Evolutionary conservation across 164 flowering plant species (phyloP), one percentile per base, ranked within the genome.

Genomic region (Annona cherimola): DNA sequence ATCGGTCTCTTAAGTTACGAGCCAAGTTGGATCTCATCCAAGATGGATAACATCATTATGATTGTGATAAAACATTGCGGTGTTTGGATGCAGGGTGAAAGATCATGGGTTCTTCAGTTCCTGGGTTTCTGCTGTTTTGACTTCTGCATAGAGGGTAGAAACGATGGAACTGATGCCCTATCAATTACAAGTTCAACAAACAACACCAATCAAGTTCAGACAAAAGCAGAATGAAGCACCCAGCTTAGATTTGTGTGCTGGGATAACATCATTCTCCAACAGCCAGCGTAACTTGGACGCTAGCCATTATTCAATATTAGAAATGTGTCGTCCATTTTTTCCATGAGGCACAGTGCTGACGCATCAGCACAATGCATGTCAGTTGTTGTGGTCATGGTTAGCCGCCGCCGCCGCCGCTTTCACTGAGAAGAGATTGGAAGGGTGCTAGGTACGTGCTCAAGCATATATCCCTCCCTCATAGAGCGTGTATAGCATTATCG

Each of bases 51-150:
- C 7, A 61, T 61, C 7, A 26, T n/a, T 18, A 4, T 4, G 4
- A 65, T 50, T 69, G 62, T 12, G 20, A 42, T 59, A 14, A 16
- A 57, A 42, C 26, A 11, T 45, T 12, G 26, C 57, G 57, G 57
- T 50, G 35, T 74, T 26, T 45, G 35, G 66, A 14, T 76, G 66
- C 83, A 86, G 90, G 64, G 75, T 83, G 63, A 85, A 77, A 70
- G 85, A 79, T 66, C 71, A 81, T 71, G 83, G 85, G 50, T 66
- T 73, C 35, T 85, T 82, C 71, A 35, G 70, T 69, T 64, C 75
- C 42, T 87, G 90, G 90, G 65, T 84, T 44, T 73, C 66, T 35
- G 80, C 77, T 44, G 66, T 68, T 45, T 61, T 70, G 41, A 73
- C 50, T 59, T 66, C 74, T 63, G 55, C 72, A 45, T 76, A 68